Evolutionary conservation across 768 basidiomycete genomes (phyloP), one percentile per base, ranked within the genome.

Genomic region (Tubosaeta brunneosetosa): DNA sequence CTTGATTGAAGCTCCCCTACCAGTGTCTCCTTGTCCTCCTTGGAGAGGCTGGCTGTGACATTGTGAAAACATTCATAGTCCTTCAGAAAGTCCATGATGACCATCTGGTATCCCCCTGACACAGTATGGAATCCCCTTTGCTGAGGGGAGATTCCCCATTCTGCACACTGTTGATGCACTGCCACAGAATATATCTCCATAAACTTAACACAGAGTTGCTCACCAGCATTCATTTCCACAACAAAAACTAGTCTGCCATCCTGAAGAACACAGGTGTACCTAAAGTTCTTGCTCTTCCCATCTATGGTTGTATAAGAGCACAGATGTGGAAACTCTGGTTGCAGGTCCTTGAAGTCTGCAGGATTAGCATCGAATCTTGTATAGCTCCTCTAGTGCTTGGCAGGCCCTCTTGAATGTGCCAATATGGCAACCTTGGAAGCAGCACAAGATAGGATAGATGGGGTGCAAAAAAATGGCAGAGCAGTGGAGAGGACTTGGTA

Each of bases 61-160:
- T 22, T 11, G 2, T 37, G 12, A 54, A 48, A 34, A 34, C 47
- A 38, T 3, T 47, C 16, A 16, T 53, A 50, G 7, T 55, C 55
- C 34, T 47, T 32, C n/a, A 71, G 47, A 49, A 55, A 46, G 29
- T 71, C 68, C 71, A 73, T 73, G 36, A 70, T 58, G 6, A 71
- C 64, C 66, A 69, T 66, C 43, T 42, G 60, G 66, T 65, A 66
- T 25, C 68, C 68, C 34, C 72, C 71, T 34, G 60, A 51, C 11
- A 71, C 47, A 10, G 25, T 32, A 19, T 67, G 54, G 44, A 62
- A 58, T 22, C 55, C 67, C 43, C 50, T 38, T 14, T 73, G 53
- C 46, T n/a, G 44, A 7, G 69, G 72, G 19, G 70, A 6, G 17
- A 47, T 34, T 22, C 45, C 29, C 33, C 32, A 26, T 13, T 3